Evolutionary conservation across 495 filamentous ascomycete species (phyloP).

Genomic region (Penicillium lagena): DNA sequence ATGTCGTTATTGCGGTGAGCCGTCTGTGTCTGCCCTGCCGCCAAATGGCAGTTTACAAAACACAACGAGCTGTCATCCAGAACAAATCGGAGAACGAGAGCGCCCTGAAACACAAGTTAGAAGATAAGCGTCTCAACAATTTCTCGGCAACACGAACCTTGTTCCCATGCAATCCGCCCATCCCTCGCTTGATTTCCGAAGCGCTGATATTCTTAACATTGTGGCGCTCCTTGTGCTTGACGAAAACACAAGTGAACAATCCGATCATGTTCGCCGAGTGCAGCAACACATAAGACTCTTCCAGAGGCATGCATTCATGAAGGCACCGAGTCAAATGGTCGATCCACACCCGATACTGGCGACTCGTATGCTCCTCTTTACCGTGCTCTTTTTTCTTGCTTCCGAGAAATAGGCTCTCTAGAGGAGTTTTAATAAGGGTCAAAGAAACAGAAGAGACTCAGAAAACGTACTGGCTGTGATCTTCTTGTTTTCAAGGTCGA

Average conservation of each 20-base stretch:
- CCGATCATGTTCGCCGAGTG: slow-evolving; percentile 88
- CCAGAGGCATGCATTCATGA: slow-evolving; percentile 73
- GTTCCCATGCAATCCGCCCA: slow-evolving; percentile 91
- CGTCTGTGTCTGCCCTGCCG: slow-evolving; percentile 86
- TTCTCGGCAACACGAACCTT: slow-evolving; percentile 49
- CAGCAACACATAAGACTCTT: slow-evolving; percentile 75
- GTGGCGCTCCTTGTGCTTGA: slow-evolving; percentile 68
- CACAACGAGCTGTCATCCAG: slow-evolving; percentile 90
- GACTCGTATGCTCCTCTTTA: slow-evolving; percentile 91
- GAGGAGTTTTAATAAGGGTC: slow-evolving; percentile 12
- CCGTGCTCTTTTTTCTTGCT: slow-evolving; percentile 84
- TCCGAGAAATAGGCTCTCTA: slow-evolving; percentile 56
- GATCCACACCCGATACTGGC: slow-evolving; percentile 93
- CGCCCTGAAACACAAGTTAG: slow-evolving; percentile 48
- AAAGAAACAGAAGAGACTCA: neutral
- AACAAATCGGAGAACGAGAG: slow-evolving; percentile 83
- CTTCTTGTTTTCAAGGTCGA: slow-evolving; percentile 94
- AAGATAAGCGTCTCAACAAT: neutral
- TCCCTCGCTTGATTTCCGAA: slow-evolving; percentile 86
- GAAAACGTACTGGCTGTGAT: slow-evolving; percentile 76
- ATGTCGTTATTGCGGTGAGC: slow-evolving; percentile 89
- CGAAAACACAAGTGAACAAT: slow-evolving; percentile 91
- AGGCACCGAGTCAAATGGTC: slow-evolving; percentile 76
- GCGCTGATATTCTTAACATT: slow-evolving; percentile 70
- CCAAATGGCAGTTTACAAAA: slow-evolving; percentile 96